A percentile compares a stretch with the other conserved stretches of the same genome.
Evolutionary conservation across 257 asterid species (phyloP).

Genomic region (Capsicum baccatum): DNA sequence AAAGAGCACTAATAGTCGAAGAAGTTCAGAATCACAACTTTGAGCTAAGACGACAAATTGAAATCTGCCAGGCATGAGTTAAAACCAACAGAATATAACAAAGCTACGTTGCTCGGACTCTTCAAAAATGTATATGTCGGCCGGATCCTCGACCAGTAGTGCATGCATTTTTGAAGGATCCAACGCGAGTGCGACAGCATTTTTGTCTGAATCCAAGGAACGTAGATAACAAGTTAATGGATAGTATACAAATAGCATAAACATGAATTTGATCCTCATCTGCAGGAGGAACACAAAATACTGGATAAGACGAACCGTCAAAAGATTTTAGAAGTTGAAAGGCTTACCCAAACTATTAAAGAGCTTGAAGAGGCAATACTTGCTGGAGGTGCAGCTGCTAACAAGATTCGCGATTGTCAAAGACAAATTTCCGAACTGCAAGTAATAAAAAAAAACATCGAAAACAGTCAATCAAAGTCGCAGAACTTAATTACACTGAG

Average conservation of each 20-base stretch:
- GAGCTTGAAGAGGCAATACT: constrained; percentile 93
- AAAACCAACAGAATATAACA: not conserved
- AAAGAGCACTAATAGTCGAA: constrained; percentile 79
- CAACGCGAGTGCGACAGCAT: not conserved
- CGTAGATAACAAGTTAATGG: not conserved
- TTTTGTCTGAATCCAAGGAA: not conserved
- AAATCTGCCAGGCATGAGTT: constrained; percentile 72
- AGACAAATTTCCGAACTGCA: constrained; percentile 73
- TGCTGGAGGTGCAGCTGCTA: constrained; percentile 86
- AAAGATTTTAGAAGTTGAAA: constrained; percentile 80
- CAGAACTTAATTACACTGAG: constrained; percentile 1
- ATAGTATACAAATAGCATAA: not conserved
- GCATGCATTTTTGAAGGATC: not conserved
- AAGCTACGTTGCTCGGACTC: not conserved
- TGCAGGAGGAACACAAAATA: constrained; percentile 81
- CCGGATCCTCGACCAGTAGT: not conserved
- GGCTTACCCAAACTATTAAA: constrained; percentile 71
- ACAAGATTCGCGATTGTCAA: constrained; percentile 65
- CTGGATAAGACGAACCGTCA: constrained; percentile 78
- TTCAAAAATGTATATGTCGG: not conserved
- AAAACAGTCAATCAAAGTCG: not conserved
- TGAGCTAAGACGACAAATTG: constrained; percentile 79
- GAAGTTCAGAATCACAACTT: constrained; percentile 82
- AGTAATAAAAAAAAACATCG: constrained; percentile 38
- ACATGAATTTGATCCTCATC: constrained; percentile 11